Evolutionary conservation across 2,329 filamentous ascomycete genomes (phyloP).

Genomic region (Metarhizium anisopliae): DNA sequence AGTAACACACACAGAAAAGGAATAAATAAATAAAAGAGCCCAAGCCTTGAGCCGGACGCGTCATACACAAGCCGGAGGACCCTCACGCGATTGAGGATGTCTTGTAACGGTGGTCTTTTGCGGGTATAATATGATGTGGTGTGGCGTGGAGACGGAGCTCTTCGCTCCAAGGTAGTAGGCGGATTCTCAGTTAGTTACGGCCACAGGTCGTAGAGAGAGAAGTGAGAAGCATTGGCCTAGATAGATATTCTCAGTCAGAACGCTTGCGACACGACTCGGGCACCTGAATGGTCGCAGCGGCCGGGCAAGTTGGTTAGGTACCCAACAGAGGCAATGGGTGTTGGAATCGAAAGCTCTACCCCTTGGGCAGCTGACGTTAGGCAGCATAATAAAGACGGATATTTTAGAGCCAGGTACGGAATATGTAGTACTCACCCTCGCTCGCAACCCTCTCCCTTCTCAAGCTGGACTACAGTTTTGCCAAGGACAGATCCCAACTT

Average conservation of each 20-base stretch:
- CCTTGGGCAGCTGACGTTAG: background rate
- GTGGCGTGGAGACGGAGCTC: background rate
- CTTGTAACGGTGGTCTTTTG: background rate
- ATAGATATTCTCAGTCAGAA: background rate
- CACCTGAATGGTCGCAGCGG: background rate
- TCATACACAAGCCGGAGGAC: background rate
- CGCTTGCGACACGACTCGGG: background rate
- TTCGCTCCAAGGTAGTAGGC: background rate
- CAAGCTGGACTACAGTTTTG: background rate
- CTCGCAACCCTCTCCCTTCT: background rate
- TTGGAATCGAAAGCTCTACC: background rate
- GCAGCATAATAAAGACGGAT: background rate
- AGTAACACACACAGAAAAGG: too few relatives aligned
- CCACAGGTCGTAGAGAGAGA: background rate
- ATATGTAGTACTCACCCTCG: background rate
- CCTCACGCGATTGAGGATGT: background rate
- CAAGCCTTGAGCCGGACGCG: background rate
- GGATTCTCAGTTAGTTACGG: background rate
- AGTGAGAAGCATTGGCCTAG: background rate
- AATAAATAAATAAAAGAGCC: too few relatives aligned
- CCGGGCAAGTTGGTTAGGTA: background rate
- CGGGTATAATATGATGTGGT: background rate
- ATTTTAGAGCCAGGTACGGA: background rate
- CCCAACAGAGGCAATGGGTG: background rate
- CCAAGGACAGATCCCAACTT: background rate